These are phyloP conservation scores for Pedinophyceae sp. DNA, from an alignment of 139 green algal species.

Conservation along the genomic window DNA sequence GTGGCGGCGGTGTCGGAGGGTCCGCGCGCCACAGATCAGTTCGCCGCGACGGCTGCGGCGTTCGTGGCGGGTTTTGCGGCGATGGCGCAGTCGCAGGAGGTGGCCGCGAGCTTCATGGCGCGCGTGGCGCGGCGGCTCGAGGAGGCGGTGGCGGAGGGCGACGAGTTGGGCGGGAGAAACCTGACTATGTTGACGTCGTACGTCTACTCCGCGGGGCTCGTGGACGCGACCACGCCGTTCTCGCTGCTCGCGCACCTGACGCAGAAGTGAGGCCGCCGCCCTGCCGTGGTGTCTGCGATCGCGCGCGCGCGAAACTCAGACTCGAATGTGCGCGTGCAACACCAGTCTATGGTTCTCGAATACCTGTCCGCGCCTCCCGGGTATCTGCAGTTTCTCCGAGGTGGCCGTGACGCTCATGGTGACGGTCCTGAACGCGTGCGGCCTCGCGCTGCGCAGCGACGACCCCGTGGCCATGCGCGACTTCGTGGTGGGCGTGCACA, in stretches of 20 bases:
- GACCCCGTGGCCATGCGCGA: constrained; percentile 61
- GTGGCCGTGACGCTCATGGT: constrained; percentile 40
- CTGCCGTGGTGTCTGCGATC: background rate
- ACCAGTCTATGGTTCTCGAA: too few relatives aligned
- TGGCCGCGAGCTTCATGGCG: constrained; percentile 38
- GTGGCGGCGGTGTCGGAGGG: constrained; percentile 45
- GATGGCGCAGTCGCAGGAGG: constrained; percentile 17
- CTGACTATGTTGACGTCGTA: constrained; percentile 35
- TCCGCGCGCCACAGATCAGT: constrained; percentile 47
- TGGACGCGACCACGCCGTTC: constrained; percentile 33
- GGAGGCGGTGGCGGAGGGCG: background rate
- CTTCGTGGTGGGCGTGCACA: constrained; percentile 52
- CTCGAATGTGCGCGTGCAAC: too few relatives aligned
- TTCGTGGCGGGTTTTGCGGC: constrained; percentile 44
- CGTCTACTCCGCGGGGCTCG: constrained; percentile 28
- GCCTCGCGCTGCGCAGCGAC: constrained; percentile 41
- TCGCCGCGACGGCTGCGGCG: constrained; percentile 44
- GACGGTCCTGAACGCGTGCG: constrained; percentile 20
- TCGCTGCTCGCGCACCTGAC: constrained; percentile 20
- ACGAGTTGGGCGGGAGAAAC: constrained; percentile 34
- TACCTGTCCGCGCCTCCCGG: too few relatives aligned
- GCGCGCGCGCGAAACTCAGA: too few relatives aligned
- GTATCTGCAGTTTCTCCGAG: constrained; percentile 36
- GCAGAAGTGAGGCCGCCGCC: constrained; percentile 1
- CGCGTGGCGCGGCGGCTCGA: constrained; percentile 10